Percentiles rank a stretch among this genome's conserved stretches.
Evolutionary conservation across 2,329 filamentous ascomycete genomes (phyloP).

Genomic region (Ceratocystis lukuohia): DNA sequence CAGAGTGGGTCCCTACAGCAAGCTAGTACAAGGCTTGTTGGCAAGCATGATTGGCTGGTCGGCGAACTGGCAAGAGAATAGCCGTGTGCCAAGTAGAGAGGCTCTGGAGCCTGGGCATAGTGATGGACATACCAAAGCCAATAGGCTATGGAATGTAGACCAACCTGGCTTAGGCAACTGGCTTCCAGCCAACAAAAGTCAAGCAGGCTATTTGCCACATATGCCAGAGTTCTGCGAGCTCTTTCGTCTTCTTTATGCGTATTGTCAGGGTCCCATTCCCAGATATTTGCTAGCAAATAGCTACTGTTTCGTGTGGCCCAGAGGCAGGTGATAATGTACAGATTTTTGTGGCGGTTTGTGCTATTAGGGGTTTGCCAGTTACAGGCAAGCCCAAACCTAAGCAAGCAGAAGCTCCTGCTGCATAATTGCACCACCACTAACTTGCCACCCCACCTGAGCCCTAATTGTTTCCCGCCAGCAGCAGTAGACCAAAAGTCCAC

Average conservation of each 20-base stretch:
- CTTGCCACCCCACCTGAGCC: conserved; percentile 19
- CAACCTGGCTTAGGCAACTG: too few relatives aligned
- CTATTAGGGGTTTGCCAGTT: neutral
- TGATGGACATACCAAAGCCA: neutral
- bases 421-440: neutral
- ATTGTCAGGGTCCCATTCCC: too few relatives aligned
- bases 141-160: too few relatives aligned
- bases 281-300: too few relatives aligned
- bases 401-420: neutral
- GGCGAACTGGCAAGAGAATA: neutral
- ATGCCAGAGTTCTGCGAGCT: too few relatives aligned
- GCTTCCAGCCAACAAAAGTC: too few relatives aligned
- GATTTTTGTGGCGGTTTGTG: too few relatives aligned
- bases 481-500: conserved; percentile 18
- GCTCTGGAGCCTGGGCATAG: neutral
- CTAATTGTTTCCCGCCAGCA: conserved; percentile 13
- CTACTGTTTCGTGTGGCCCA: neutral
- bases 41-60: neutral
- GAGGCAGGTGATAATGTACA: neutral
- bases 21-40: neutral
- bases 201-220: too few relatives aligned
- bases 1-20: neutral
- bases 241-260: too few relatives aligned
- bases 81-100: neutral
- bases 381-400: neutral